Base-by-base conservation (phyloP, 352 stramenopile genomes). In the Phytophthora europaea region DNA sequence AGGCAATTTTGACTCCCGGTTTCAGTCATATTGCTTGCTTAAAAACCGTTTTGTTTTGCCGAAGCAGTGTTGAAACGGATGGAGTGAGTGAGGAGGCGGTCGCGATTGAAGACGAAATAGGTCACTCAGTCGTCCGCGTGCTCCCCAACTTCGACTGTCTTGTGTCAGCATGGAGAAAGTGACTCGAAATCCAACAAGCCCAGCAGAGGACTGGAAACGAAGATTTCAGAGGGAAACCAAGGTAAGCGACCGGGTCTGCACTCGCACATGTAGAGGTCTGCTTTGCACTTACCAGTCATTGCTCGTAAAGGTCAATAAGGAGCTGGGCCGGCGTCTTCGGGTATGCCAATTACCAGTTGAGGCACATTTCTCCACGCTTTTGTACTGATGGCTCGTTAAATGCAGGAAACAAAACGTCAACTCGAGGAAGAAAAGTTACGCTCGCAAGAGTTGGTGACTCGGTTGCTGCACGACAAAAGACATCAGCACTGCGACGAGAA, bases 161-260 rank as follows among this genome's bases (percentile, higher is more conserved):
- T 34, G 56, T 40, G 10, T 47, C 38, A 56, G 7, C 34, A 73
- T 73, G 67, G 67, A 76, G 40, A 61, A 74, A 31, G 36, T 20
- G 23, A 7, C 43, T 20, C 18, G 15, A 55, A 69, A 61, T 7
- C 63, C 75, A 53, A 50, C 28, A 4, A 59, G 18, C 6, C 51
- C 63, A 12, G 43, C 47, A n/a, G 79, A 66, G 50, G 82, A 90
- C 51, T 93, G 85, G 85, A 86, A 87, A 60, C 75, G 78, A n/a
- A 90, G 85, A 61, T 90, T 83, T 65, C 71, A 89, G 38, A 86
- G 76, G 50, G 86, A 93, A 74, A 85, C 72, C 69, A 93, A 93
- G 76, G 85, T 93, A 47, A 47, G 38, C 22, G n/a, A 5, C 57
- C n/a, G 34, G 48, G 58, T 34, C 12, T 31, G 6, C 15, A 20